Evolutionary conservation across 2,329 filamentous ascomycete species (phyloP), one percentile per base, ranked within the genome.

Genomic region (Cercospora janseana): DNA sequence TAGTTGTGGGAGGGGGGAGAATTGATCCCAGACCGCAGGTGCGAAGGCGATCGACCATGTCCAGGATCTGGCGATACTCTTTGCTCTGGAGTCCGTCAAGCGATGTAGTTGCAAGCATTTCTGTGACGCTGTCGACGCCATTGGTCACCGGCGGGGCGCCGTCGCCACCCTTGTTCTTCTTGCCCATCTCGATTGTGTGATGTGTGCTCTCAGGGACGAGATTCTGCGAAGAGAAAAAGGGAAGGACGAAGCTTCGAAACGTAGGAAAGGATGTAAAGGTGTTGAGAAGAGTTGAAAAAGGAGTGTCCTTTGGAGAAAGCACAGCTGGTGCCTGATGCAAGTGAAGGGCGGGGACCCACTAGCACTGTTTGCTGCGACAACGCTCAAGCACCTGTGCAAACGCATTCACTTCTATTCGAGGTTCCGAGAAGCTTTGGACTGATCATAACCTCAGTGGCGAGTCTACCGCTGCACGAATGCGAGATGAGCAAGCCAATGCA

Each of bases 31-130:
- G 55, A 1, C 80, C 78, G 8, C 74, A 70, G 2, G 71, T 69
- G 4, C 77, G 74, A 0, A 85, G 66, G 0, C 70, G 68, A 56
- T 82, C 76, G 20, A 80, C 76, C 0, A 74, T 70, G 38, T 82
- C 74, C 18, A 84, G 70, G 0, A 84, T 29, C 2, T 16, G 34
- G 9, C 24, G 24, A 35, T 32, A 32, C 4, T 48, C 32, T 3
- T 48, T 38, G 45, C 45, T 48, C 18, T 48, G 45, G 6, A 48
- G 45, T 9, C 15, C 34, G 26, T 41, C 34, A n/a, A 48, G 45
- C 2, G 45, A 46, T 10, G 20, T 21, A 4, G 43, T 46, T 13
- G 43, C 43, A 8, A 46, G 29, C 43, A 35, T 46, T 6, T 46
- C 43, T 20, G 29, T 26, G 12, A 46, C 21, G 8, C 18, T 26